Evolutionary conservation across 2,329 filamentous ascomycete species (phyloP), one percentile per base, ranked within the genome.

Genomic region (Davidsoniella neocaledoniae): DNA sequence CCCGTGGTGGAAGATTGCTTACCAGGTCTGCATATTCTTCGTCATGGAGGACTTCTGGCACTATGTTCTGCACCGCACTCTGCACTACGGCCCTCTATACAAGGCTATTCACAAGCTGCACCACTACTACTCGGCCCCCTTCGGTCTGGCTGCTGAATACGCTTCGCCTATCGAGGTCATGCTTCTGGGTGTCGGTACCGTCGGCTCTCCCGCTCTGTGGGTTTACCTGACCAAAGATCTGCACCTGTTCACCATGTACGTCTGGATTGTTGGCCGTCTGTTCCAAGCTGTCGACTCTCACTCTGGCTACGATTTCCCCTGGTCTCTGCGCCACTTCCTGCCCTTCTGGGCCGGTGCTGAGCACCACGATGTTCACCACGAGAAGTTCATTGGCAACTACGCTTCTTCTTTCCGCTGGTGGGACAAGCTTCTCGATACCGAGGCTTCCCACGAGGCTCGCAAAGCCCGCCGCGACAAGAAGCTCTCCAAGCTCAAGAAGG

Each of bases 381-480:
- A 98, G 72, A 86, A 87, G 64, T 98, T 98, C 69, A 87, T 98
- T 56, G 91, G 91, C 59, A 98, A 98, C 73, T 98, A 96, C 65
- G 73, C 90, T 47, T 94, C 87, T 63, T 94, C 86, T 72, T 98
- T 98, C 79, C 78, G 90, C 66, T 98, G 91, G 91, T 98, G 91
- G 91, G 91, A 98, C 70, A 94, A 83, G 65, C 65, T 81, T 58
- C 74, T 96, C 57, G 88, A 95, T 67, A 98, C 91, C 54, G 90
- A 98, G 74, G 86, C 86, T 56, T 86, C 85, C 48, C 77, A 85
- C 37, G 90, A 93, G 66, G 86, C 90, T 39, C 76, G 83, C 59
- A 88, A 87, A 79, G 76, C 74, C 62, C 81, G 88, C 62, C 77
- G 87, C 53, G 86, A 91, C 66, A 78, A 71, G 66, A 88, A 84